phyloP scores from a whole-genome alignment of 768 basidiomycete genomes.

The Cubamyces sp. region DNA sequence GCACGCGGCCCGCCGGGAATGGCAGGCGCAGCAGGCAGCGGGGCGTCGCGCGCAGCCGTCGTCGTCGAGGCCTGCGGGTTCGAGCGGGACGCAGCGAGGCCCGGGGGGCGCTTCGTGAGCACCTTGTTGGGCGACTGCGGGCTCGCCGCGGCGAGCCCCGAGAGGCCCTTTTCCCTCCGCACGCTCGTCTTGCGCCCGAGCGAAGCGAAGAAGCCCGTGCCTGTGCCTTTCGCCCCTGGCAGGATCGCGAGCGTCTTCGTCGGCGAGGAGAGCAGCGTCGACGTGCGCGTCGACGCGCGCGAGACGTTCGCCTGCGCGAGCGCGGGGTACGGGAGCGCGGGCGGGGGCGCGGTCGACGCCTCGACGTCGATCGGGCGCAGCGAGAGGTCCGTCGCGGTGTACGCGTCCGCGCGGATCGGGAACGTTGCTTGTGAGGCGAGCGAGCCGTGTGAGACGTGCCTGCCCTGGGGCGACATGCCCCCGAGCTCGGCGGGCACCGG shows the following conservation, averaged over 20 bases:
- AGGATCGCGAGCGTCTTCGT: slow-evolving; percentile 30
- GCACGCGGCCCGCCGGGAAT: slow-evolving; percentile 80
- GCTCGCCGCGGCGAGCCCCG: slow-evolving; percentile 21
- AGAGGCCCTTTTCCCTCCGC: slow-evolving; percentile 38
- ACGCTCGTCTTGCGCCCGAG: slow-evolving; percentile 73
- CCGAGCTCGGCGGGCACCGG: slow-evolving; percentile 18
- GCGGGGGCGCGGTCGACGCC: slow-evolving; percentile 57
- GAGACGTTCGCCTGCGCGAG: slow-evolving; percentile 49
- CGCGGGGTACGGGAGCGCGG: slow-evolving; percentile 73
- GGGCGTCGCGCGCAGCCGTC: slow-evolving; percentile 34
- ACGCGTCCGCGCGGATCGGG: slow-evolving; percentile 78
- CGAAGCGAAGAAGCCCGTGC: slow-evolving; percentile 69
- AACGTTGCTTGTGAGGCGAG: slow-evolving; percentile 79
- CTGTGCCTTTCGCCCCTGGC: slow-evolving; percentile 45
- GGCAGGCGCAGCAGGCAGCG: slow-evolving; percentile 46
- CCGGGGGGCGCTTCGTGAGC: slow-evolving; percentile 42
- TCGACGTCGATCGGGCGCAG: slow-evolving; percentile 50
- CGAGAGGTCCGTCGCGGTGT: slow-evolving; percentile 75
- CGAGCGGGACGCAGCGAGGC: slow-evolving; percentile 29
- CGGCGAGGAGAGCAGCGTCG: slow-evolving; percentile 41
- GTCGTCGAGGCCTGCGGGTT: slow-evolving; percentile 38
- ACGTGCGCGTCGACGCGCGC: slow-evolving; percentile 35
- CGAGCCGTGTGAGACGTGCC: slow-evolving; percentile 73
- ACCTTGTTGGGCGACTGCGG: slow-evolving; percentile 40
- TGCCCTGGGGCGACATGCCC: slow-evolving; percentile 44